These are phyloP conservation scores for Trifolium pratense DNA, from an alignment of 306 rosid genomes.

Conservation along the genomic window DNA sequence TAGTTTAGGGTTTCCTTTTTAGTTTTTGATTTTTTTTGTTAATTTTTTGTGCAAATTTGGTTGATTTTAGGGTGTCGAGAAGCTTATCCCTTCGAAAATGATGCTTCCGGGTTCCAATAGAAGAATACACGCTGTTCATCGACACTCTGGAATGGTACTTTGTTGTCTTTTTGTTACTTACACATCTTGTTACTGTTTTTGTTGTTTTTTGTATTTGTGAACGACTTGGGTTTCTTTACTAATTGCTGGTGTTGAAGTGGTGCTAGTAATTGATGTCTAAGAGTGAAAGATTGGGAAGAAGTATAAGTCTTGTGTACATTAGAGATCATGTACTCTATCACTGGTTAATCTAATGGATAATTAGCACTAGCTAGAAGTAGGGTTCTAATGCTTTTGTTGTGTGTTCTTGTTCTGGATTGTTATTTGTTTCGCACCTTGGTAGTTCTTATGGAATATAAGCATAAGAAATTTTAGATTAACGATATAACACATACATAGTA, in stretches of 20 bases:
- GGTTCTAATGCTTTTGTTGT: neutral
- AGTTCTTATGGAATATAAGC: slow-evolving; percentile 15
- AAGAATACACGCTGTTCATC: slow-evolving; percentile 92
- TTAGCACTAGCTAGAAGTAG: slow-evolving; percentile 9
- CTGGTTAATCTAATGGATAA: slow-evolving; percentile 1
- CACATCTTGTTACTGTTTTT: neutral
- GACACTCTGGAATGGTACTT: slow-evolving; percentile 92
- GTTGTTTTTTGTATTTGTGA: neutral
- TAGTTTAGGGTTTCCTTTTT: neutral
- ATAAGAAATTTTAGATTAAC: neutral
- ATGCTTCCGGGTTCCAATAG: slow-evolving; percentile 97
- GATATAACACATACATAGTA: too few species aligned
- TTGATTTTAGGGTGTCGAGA: slow-evolving; percentile 83
- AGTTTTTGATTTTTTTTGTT: neutral
- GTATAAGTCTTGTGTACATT: neutral
- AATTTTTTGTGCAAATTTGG: neutral
- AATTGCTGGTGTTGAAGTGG: slow-evolving; percentile 32
- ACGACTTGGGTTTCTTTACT: slow-evolving; percentile 13
- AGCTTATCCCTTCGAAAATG: slow-evolving; percentile 94
- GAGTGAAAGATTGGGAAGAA: slow-evolving; percentile 22
- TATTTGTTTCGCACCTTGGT: slow-evolving; percentile 1
- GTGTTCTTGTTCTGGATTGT: neutral
- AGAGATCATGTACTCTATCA: slow-evolving; percentile 9
- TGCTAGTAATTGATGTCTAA: neutral
- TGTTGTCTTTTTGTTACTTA: neutral